Evolutionary conservation across 805 yeast species (phyloP).

Genomic region (Monosporozyma aquatica): DNA sequence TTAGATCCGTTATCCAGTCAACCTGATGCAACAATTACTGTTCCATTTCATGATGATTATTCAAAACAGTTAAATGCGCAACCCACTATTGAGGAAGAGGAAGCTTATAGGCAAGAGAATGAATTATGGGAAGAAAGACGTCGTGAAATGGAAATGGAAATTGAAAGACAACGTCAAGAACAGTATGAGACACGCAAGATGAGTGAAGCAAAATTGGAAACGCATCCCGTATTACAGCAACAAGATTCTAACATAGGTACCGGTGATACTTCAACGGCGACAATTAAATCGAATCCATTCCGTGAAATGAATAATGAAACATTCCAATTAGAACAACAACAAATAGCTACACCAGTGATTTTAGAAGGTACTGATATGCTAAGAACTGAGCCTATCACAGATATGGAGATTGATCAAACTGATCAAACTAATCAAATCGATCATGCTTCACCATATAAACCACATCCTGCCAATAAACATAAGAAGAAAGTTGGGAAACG

Average conservation of each 20-base stretch:
- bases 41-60: constrained; percentile 1
- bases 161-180: constrained; percentile 7
- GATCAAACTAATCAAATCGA: no score
- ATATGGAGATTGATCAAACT: neutral
- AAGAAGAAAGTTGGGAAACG: constrained; percentile 33
- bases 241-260: no score
- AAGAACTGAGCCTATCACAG: neutral
- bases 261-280: constrained; percentile 3
- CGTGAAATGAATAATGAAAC: constrained; percentile 20
- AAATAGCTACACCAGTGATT: constrained; percentile 1
- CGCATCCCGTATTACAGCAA: no score
- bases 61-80: neutral
- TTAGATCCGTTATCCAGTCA: constrained; percentile 6
- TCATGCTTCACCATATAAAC: constrained; percentile 24
- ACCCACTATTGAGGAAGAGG: constrained; percentile 6
- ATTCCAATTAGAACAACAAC: constrained; percentile 15
- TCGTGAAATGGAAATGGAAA: constrained; percentile 11
- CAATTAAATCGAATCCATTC: constrained; percentile 17
- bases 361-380: neutral
- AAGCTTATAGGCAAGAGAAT: constrained; percentile 12
- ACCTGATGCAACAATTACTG: constrained; percentile 1
- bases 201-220: neutral
- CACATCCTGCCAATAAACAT: constrained; percentile 15
- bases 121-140: constrained; percentile 16
- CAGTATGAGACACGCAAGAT: constrained; percentile 1